These are phyloP conservation scores for Xylariaceae sp. DNA, from an alignment of 2,329 filamentous ascomycete genomes.

Conservation along the genomic window DNA sequence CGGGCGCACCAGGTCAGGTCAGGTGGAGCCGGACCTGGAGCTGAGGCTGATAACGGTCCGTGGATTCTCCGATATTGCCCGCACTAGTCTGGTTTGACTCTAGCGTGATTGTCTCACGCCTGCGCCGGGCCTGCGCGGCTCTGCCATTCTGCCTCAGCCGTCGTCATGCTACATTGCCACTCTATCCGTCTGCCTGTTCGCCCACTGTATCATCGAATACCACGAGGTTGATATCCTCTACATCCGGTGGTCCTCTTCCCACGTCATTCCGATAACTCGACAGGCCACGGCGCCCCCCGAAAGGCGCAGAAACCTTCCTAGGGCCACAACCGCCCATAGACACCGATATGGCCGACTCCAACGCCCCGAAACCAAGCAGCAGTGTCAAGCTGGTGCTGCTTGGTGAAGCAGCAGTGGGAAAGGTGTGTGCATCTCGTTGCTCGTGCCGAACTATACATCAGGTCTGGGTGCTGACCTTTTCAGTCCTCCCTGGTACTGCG, in stretches of 20 bases:
- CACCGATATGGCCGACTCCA: slow-evolving; percentile 60
- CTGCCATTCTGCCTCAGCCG: slow-evolving; percentile 7
- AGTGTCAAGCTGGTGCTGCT: slow-evolving; percentile 98
- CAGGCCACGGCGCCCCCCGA: too few species aligned
- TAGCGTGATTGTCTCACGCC: slow-evolving; percentile 4
- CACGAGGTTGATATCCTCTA: not conserved
- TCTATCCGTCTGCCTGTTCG: slow-evolving; percentile 10
- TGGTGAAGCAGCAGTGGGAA: slow-evolving; percentile 95
- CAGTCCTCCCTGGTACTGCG: slow-evolving; percentile 91
- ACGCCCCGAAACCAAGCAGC: slow-evolving; percentile 91
- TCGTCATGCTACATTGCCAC: slow-evolving; percentile 8
- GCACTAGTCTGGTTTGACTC: slow-evolving; percentile 3
- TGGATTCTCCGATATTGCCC: too few species aligned
- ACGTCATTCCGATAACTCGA: too few species aligned
- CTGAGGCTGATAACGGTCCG: too few species aligned
- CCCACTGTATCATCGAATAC: not conserved
- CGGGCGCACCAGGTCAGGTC: too few species aligned
- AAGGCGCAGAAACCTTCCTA: too few species aligned
- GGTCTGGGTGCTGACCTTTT: slow-evolving; percentile 12
- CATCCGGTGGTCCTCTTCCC: not conserved
- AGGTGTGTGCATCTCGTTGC: slow-evolving; percentile 49
- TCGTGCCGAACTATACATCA: too few species aligned
- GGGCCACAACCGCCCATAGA: too few species aligned
- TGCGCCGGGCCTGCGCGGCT: too few species aligned
- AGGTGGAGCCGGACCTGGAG: too few species aligned